Base-by-base conservation (phyloP, 2,329 filamentous ascomycete genomes). In the Epichloe glyceriae region DNA sequence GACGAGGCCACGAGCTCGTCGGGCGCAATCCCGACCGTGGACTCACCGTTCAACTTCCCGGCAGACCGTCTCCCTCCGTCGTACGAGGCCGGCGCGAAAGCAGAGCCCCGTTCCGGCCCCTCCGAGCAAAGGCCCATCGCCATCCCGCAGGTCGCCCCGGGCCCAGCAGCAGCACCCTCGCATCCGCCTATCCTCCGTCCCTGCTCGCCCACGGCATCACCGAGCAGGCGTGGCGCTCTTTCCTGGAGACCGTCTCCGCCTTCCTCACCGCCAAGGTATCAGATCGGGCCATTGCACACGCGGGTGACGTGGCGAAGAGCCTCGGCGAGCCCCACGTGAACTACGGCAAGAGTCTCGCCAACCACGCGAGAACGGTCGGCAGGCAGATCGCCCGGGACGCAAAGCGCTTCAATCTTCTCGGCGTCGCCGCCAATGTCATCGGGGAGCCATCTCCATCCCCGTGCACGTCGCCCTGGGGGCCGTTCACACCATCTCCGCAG, bases 261-360 rank as follows among this genome's bases (percentile, higher is more conserved):
- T 74, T 75, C 52, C 63, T 75, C 5, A 64, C 66, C 0, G 71
- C 72, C 47, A 71, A 65, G 19, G 69, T 74, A 0, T 68, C 69
- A 0, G 67, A 71, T 47, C 66, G 69, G 3, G 71, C 72, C 5
- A 52, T 73, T 17, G 64, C 62, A 33, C 71, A 73, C 52, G 71
- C 70, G 1, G 66, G 62, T 34, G 71, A 73, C 46, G 57, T 71
- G 14, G 70, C 61, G 7, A 62, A 62, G 37, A 57, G 64, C 20
- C 46, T 74, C 1, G 58, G 65, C 48, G 54, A 63, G 12, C 62
- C 61, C 54, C 75, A 62, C 11, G 64, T 59, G 43, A 57, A 56
- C 5, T 59, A 69, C 22, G 64, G 68, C 54, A 67, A 67, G 49
- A 61, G 63, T 8, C 63, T 73, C 3, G 55, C 58, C 2, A 55